Evolutionary conservation across 495 filamentous ascomycete species (phyloP).

Genomic region (Podospora didyma): DNA sequence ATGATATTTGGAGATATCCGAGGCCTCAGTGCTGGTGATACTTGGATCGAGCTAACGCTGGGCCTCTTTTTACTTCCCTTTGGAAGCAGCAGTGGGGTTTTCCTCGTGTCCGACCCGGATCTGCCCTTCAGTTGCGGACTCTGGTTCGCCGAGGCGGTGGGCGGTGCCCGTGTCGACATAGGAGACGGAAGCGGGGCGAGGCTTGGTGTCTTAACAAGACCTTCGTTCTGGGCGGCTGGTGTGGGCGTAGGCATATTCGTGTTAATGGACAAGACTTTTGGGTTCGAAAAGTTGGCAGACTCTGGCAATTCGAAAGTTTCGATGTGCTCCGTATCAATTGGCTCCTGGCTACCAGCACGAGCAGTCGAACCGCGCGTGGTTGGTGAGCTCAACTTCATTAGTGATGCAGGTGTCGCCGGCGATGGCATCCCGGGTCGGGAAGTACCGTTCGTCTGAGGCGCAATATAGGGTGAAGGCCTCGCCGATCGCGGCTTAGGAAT

Average conservation of each 20-base stretch:
- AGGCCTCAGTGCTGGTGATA: slow-evolving; percentile 77
- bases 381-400: slow-evolving; percentile 62
- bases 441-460: slow-evolving; percentile 31
- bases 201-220: slow-evolving; percentile 29
- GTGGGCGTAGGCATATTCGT: slow-evolving; percentile 41
- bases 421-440: slow-evolving; percentile 34
- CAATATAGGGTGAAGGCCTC: slow-evolving; percentile 46
- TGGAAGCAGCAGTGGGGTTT: slow-evolving; percentile 42
- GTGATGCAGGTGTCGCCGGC: slow-evolving; percentile 78
- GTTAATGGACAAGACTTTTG: slow-evolving; percentile 43
- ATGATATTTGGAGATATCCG: slow-evolving; percentile 95
- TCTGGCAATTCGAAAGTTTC: slow-evolving; percentile 66
- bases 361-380: slow-evolving; percentile 30
- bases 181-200: slow-evolving; percentile 46
- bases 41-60: slow-evolving; percentile 71
- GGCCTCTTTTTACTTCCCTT: slow-evolving; percentile 63
- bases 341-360: slow-evolving; percentile 30
- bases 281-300: slow-evolving; percentile 47
- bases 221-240: slow-evolving; percentile 29
- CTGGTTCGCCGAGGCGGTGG: slow-evolving; percentile 39
- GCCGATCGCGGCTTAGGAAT: slow-evolving; percentile 45
- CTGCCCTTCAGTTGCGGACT: slow-evolving; percentile 50
- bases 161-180: slow-evolving; percentile 34
- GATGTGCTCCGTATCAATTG: slow-evolving; percentile 54
- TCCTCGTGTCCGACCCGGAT: slow-evolving; percentile 31